Evolutionary conservation across 768 basidiomycete genomes (phyloP).

Genomic region (Tephrocybe sp.): DNA sequence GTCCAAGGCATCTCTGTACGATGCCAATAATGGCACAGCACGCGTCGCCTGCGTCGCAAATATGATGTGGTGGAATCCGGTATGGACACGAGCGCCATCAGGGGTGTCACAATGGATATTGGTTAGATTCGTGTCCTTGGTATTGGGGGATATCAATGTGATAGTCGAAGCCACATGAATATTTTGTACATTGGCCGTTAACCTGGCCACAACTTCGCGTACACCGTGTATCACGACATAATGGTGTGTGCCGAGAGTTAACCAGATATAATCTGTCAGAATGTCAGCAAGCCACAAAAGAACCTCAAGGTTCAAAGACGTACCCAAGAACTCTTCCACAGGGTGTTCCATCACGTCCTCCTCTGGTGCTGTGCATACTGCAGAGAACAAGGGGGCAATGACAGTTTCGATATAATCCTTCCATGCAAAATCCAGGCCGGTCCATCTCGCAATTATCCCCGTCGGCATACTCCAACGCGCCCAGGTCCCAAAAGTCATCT

Average conservation of each 20-base stretch:
- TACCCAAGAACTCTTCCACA: slow-evolving; percentile 63
- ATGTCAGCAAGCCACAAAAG: background rate
- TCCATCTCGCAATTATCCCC: slow-evolving; percentile 34
- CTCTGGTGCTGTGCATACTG: slow-evolving; percentile 64
- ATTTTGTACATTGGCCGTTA: slow-evolving; percentile 44
- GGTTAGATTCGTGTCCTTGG: slow-evolving; percentile 27
- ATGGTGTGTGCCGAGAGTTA: slow-evolving; percentile 65
- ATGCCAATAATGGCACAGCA: slow-evolving; percentile 50
- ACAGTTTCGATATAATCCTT: slow-evolving; percentile 48
- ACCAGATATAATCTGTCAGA: slow-evolving; percentile 64
- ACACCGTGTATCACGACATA: slow-evolving; percentile 63
- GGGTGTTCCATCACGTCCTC: slow-evolving; percentile 57
- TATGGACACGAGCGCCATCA: slow-evolving; percentile 25
- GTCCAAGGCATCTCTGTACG: slow-evolving; percentile 39
- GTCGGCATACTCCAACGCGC: slow-evolving; percentile 37
- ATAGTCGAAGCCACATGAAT: slow-evolving; percentile 57
- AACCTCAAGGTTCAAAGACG: slow-evolving; percentile 15
- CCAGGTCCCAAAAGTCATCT: slow-evolving; percentile 52
- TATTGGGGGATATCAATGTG: slow-evolving; percentile 39
- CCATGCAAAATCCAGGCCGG: slow-evolving; percentile 53
- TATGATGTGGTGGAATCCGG: slow-evolving; percentile 64
- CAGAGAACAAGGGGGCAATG: slow-evolving; percentile 66
- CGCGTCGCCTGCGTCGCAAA: slow-evolving; percentile 74
- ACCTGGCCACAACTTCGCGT: slow-evolving; percentile 51
- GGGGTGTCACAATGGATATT: slow-evolving; percentile 37